These are phyloP conservation scores for Pyrenochaeta sp. DNA, from an alignment of 2,329 filamentous ascomycete genomes.

Conservation along the genomic window DNA sequence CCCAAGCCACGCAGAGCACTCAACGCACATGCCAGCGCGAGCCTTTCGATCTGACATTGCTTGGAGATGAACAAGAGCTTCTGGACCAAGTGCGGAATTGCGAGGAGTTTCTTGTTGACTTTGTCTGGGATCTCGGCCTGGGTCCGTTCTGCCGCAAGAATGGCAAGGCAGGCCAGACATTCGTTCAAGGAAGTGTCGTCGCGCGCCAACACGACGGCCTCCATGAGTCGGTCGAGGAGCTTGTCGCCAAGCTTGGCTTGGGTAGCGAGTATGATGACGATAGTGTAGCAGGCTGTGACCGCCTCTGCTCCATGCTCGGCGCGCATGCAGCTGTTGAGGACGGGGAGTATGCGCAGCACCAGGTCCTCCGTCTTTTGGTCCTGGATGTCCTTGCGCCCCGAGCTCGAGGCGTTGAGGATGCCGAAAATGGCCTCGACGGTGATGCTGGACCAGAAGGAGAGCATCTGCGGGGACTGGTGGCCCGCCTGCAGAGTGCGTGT, in stretches of 20 bases:
- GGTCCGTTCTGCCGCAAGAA: conserved; percentile 81
- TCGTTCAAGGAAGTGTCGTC: conserved; percentile 74
- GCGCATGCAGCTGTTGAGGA: conserved; percentile 79
- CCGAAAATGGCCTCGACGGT: conserved; percentile 84
- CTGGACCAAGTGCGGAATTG: conserved; percentile 66
- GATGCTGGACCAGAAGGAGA: conserved; percentile 91
- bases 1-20: conserved; percentile 27
- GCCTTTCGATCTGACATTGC: conserved; percentile 72
- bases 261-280: conserved; percentile 82
- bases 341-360: conserved; percentile 71
- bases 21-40: conserved; percentile 76
- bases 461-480: conserved; percentile 76
- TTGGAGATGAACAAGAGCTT: conserved; percentile 68
- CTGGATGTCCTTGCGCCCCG: conserved; percentile 78
- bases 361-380: conserved; percentile 80
- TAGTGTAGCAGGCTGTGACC: conserved; percentile 89
- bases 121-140: conserved; percentile 72
- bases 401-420: conserved; percentile 78
- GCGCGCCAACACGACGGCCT: conserved; percentile 82
- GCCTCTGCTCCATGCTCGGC: conserved; percentile 79
- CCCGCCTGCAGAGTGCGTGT: conserved; percentile 74
- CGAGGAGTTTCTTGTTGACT: conserved; percentile 73
- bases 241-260: conserved; percentile 82
- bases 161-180: conserved; percentile 79
- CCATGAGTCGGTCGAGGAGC: conserved; percentile 86